phyloP scores from a whole-genome alignment of 2,329 filamentous ascomycete genomes.

The Cordyceps militaris region DNA sequence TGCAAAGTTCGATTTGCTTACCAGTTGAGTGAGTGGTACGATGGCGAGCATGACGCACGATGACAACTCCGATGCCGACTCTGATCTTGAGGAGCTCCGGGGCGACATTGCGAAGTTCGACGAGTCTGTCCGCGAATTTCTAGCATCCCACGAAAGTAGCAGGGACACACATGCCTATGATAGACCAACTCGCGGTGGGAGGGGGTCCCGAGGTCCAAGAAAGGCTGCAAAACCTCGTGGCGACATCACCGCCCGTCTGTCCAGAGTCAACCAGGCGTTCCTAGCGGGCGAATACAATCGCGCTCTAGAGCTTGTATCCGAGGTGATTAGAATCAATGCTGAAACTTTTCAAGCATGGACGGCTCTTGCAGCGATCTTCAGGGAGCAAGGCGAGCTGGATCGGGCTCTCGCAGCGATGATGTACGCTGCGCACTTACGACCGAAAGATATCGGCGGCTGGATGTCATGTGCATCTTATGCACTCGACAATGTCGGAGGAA shows the following conservation, averaged over 20 bases:
- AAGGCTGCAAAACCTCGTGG: conserved; percentile 61
- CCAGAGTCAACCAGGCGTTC: conserved; percentile 61
- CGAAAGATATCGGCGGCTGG: conserved; percentile 54
- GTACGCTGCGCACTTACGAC: conserved; percentile 55
- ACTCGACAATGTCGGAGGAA: conserved; percentile 39
- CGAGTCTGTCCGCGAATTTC: conserved; percentile 34
- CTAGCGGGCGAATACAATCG: conserved; percentile 53
- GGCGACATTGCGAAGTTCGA: conserved; percentile 38
- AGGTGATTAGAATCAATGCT: conserved; percentile 61
- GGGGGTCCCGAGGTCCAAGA: conserved; percentile 39
- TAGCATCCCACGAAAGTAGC: conserved; percentile 30
- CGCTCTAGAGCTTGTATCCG: conserved; percentile 51
- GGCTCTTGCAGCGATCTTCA: conserved; percentile 52
- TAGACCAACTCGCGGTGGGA: conserved; percentile 19
- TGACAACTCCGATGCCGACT: conserved; percentile 35
- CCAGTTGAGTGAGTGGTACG: neutral
- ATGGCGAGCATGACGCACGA: neutral
- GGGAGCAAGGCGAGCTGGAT: conserved; percentile 50
- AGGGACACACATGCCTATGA: conserved; percentile 13
- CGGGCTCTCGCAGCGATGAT: conserved; percentile 54
- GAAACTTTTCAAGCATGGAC: conserved; percentile 61
- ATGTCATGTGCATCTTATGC: conserved; percentile 51
- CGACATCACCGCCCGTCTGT: conserved; percentile 63
- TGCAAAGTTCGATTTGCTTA: neutral
- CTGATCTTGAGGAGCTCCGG: conserved; percentile 37